Base-by-base conservation (phyloP, 2,329 filamentous ascomycete species). In the Sordariomycetes sp. region DNA sequence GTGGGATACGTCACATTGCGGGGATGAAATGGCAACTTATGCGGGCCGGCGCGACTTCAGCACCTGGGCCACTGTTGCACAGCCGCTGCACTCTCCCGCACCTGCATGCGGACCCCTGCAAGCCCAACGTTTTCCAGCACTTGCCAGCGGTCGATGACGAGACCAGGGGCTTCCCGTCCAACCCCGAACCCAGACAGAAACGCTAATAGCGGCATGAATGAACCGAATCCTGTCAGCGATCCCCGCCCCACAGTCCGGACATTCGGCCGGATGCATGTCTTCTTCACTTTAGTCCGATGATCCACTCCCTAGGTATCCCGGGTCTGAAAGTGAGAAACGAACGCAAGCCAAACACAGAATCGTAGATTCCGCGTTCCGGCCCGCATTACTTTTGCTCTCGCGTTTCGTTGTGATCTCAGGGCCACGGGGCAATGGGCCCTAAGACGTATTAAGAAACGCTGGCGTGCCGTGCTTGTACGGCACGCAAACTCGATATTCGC, bases 371-470 rank as follows among this genome's bases (percentile, higher is more conserved):
- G 12, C 24, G 51, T 20, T 53, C 56, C 56, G 16, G 18, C 20
- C 25, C 25, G n/a, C n/a, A 11, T 14, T 24, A 55, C 57, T 53
- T 64, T 80, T 79, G 61, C 66, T 85, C 80, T 85, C 73, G 81
- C 81, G 81, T 79, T 71, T 73, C 77, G 74, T 72, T 74, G 81
- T 84, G 81, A 73, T 81, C 80, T 80, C 72, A 66, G 68, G 75
- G 79, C 76, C 79, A 83, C 78, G 62, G 69, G 63, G 59, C 55
- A 50, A 56, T 61, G 62, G 73, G 76, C 77, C 79, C 69, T 68
- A 72, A 82, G 80, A 82, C 72, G 81, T 85, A 84, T 83, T 79
- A 79, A 83, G 83, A 58, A 79, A 82, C 80, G 80, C 80, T 43
- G 7, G 43, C 24, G 53, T 46, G 53, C 25, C 37, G 46, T 55